phyloP scores from a whole-genome alignment of 2,329 filamentous ascomycete genomes.

The Colletotrichum sp. region DNA sequence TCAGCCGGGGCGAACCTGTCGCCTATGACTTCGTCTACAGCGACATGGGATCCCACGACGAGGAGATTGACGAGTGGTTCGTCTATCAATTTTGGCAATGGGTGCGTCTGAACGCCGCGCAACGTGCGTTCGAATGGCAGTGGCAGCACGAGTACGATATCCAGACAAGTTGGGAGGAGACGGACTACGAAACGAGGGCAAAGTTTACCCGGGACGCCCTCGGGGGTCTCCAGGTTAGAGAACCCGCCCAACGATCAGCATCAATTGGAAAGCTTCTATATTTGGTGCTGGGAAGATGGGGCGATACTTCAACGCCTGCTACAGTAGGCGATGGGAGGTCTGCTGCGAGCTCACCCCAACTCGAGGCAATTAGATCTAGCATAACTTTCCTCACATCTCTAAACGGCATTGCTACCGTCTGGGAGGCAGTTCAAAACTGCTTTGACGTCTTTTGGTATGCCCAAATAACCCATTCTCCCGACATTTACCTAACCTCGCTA shows the following conservation, averaged over 20 bases:
- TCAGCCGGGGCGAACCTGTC: conserved; percentile 70
- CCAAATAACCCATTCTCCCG: not conserved
- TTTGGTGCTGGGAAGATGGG: conserved; percentile 73
- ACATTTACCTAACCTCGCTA: conserved; percentile 36
- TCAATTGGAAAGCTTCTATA: conserved; percentile 65
- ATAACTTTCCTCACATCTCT: conserved; percentile 56
- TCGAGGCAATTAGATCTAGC: conserved; percentile 63
- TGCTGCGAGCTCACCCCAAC: conserved; percentile 59
- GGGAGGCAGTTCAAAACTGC: conserved; percentile 52
- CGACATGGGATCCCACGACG: conserved; percentile 75
- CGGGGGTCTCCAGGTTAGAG: conserved; percentile 45
- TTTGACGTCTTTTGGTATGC: conserved; percentile 61
- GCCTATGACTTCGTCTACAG: conserved; percentile 87
- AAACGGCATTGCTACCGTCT: conserved; percentile 56
- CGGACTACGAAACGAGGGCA: conserved; percentile 58
- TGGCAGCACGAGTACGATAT: conserved; percentile 64
- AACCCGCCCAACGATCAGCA: conserved; percentile 54
- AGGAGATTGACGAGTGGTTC: conserved; percentile 98
- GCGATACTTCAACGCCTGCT: conserved; percentile 63
- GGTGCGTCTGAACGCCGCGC: conserved; percentile 76
- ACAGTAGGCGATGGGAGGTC: conserved; percentile 47
- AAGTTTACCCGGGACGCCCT: conserved; percentile 64
- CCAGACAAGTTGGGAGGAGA: conserved; percentile 69
- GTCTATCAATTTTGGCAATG: conserved; percentile 88
- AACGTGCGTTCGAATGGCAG: conserved; percentile 76